Evolutionary conservation across 345 rosid species (phyloP), one percentile per base, ranked within the genome.

Genomic region (Boechera retrofracta): DNA sequence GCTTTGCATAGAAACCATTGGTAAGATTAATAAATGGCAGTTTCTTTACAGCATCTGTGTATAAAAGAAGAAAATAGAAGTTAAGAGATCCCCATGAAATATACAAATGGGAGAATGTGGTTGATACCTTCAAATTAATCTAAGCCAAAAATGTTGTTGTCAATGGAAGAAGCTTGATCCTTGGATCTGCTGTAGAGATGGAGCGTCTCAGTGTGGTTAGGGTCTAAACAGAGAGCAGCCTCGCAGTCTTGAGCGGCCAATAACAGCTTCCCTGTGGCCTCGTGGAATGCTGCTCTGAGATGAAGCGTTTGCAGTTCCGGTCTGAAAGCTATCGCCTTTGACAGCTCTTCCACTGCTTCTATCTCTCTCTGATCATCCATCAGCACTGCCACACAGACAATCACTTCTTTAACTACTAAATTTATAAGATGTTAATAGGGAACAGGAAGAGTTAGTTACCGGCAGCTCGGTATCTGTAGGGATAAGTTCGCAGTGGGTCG

Each of bases 161-260:
- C 80, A 76, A 38, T 67, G 87, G 82, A 75, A 12, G 82, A 75
- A 71, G 84, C 69, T 73, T 73, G 75, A 80, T 75, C 83, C n/a
- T 72, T 80, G 67, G 94, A 83, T 77, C 91, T 87, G 69, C 77
- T 86, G 67, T 90, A 91, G 47, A 92, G 87, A 68, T 90, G 91
- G 56, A 86, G 86, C 0, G 92, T 90, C 81, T 92, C 98, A 1
- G 52, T 69, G 76, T 94, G 95, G 74, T 80, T 78, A 1, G 97
- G 95, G 72, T 94, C 97, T 76, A 94, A 73, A 81, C 96, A 92
- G 62, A 94, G 97, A 82, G 98, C 98, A 54, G 98, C 98, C 73
- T 84, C 87, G 61, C 98, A 94, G 76, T 94, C 98, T 78, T 74
- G 83, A 35, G 89, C 56, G 61, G 98, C 89, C 68, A 88, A 78